Evolutionary conservation across 2,329 filamentous ascomycete genomes (phyloP).

Genomic region (Moelleriella libera): DNA sequence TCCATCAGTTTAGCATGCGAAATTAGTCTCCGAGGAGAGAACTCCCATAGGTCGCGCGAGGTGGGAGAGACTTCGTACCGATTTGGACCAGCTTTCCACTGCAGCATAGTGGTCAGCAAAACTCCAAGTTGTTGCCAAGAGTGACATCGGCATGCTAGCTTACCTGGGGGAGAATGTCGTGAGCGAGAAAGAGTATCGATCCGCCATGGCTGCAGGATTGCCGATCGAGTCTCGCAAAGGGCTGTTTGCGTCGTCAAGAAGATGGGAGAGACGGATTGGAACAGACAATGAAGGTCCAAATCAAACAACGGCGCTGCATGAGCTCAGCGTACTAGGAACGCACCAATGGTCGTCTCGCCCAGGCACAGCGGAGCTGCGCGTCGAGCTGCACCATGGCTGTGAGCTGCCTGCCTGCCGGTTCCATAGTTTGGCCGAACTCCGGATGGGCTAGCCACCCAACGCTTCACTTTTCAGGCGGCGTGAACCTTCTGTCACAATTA

Average conservation of each 20-base stretch:
- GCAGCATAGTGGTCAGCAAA: constrained; percentile 27
- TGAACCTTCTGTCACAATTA: background rate
- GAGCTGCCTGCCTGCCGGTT: constrained; percentile 7
- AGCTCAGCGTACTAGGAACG: constrained; percentile 18
- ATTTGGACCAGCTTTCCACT: constrained; percentile 99
- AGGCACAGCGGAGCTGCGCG: constrained; percentile 24
- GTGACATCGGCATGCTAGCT: constrained; percentile 19
- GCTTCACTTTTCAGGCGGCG: background rate
- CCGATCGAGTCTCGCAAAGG: background rate
- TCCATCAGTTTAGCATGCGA: background rate
- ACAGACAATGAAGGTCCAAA: constrained; percentile 1
- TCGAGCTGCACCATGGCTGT: constrained; percentile 13
- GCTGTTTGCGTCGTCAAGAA: constrained; percentile 5
- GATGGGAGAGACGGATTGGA: constrained; percentile 4
- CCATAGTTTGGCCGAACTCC: constrained; percentile 12
- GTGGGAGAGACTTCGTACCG: constrained; percentile 31
- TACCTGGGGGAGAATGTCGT: constrained; percentile 99
- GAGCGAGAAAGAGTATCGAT: constrained; percentile 97
- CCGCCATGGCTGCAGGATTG: constrained; percentile 56
- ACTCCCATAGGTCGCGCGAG: background rate
- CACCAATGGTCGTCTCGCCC: background rate
- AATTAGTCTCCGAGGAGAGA: no score
- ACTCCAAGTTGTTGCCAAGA: constrained; percentile 6
- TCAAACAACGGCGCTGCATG: constrained; percentile 12
- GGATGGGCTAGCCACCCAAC: background rate